A percentile compares a stretch with the other conserved stretches of the same genome.
These are phyloP conservation scores for Metschnikowia aberdeeniae DNA, from an alignment of 805 yeast species.

Conservation along the genomic window DNA sequence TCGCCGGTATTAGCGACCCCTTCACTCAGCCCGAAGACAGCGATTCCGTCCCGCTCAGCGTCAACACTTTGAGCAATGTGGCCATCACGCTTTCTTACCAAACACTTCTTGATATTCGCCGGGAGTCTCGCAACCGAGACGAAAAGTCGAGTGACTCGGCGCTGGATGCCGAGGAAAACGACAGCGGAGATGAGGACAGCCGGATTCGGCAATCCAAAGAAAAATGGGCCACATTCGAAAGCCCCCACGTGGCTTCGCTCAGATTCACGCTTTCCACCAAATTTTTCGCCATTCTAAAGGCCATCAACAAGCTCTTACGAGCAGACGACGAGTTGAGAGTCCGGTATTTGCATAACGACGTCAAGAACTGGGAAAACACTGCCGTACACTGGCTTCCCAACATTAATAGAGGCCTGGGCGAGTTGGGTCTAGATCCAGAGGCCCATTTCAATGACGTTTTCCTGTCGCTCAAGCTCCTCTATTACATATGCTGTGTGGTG, in stretches of 20 bases:
- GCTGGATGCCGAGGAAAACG: neutral
- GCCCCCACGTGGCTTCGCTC: constrained; percentile 24
- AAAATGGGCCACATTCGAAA: constrained; percentile 10
- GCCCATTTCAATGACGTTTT: constrained; percentile 5
- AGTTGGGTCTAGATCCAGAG: constrained; percentile 12
- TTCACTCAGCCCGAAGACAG: constrained; percentile 65
- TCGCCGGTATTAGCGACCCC: constrained; percentile 47
- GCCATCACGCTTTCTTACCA: constrained; percentile 39
- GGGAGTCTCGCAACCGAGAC: neutral
- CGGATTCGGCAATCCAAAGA: neutral
- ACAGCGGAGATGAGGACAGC: constrained; percentile 1
- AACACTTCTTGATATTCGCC: constrained; percentile 17
- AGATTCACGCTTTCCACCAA: constrained; percentile 33
- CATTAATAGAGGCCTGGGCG: constrained; percentile 3
- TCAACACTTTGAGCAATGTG: constrained; percentile 52
- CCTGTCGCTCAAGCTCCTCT: constrained; percentile 22
- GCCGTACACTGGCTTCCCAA: constrained; percentile 27
- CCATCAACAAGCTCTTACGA: constrained; percentile 32
- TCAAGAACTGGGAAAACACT: constrained; percentile 22
- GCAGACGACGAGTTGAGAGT: constrained; percentile 42
- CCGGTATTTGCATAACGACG: constrained; percentile 39
- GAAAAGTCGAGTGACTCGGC: neutral
- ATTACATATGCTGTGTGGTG: constrained; percentile 31
- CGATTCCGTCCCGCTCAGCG: constrained; percentile 49
- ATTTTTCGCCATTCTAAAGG: constrained; percentile 35